A percentile compares a stretch with the other conserved stretches of the same genome.
Conservation (phyloP, 345 rosid species). For the Populus ilicifolia region DNA sequence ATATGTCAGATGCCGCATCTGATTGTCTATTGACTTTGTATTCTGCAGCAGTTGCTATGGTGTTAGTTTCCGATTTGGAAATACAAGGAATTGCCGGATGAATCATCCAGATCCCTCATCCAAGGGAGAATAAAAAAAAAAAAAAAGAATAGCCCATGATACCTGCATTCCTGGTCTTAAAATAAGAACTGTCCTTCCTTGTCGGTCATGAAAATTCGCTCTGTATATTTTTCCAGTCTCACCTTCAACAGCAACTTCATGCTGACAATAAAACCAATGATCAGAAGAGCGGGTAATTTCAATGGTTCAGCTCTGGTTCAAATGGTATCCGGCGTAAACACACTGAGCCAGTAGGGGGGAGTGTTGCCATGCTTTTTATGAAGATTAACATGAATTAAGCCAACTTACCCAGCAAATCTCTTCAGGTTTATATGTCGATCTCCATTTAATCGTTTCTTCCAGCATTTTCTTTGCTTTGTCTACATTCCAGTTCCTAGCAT, state of each 20-base stretch:
- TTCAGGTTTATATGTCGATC: constrained; percentile 76
- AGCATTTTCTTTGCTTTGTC: constrained; percentile 81
- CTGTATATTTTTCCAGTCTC: constrained; percentile 86
- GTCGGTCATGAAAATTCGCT: constrained; percentile 81
- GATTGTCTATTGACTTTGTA: constrained; percentile 60
- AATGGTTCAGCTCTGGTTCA: too few relatives aligned
- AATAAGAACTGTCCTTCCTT: constrained; percentile 80
- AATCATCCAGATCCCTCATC: neutral
- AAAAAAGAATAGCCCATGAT: neutral
- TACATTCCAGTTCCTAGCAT: constrained; percentile 80
- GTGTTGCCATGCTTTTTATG: too few relatives aligned
- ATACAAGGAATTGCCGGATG: neutral
- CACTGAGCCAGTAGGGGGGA: too few relatives aligned
- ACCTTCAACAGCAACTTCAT: constrained; percentile 75
- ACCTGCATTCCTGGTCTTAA: constrained; percentile 92
- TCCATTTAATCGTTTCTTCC: constrained; percentile 76
- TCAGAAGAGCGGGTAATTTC: neutral
- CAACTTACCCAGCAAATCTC: constrained; percentile 73
- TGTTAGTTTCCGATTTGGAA: neutral
- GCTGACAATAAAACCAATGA: constrained; percentile 34
- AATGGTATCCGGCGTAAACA: too few relatives aligned
- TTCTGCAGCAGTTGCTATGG: constrained; percentile 46
- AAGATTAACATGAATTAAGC: neutral
- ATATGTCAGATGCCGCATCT: constrained; percentile 78
- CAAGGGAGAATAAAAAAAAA: too few relatives aligned